phyloP scores from a whole-genome alignment of 768 basidiomycete species.

The Xerocomus spinulosus region DNA sequence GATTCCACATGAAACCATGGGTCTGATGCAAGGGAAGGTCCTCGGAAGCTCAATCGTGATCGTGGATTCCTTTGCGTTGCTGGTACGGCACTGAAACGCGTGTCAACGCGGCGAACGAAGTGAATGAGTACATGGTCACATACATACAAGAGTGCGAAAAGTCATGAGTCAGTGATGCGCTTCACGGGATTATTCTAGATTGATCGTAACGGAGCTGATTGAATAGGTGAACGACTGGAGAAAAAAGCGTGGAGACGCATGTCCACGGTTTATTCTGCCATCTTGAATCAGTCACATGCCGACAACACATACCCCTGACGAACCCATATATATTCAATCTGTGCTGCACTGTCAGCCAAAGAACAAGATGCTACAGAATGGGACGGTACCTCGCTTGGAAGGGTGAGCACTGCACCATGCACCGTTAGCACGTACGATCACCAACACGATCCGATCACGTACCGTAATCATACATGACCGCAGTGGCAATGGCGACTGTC shows the following conservation, averaged over 20 bases:
- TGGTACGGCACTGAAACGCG: conserved; percentile 98
- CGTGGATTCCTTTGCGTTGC: conserved; percentile 95
- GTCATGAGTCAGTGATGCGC: conserved; percentile 37
- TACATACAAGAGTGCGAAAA: conserved; percentile 79
- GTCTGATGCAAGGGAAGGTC: conserved; percentile 97
- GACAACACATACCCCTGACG: not conserved
- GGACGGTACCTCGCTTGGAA: conserved; percentile 7
- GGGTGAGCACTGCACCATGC: conserved; percentile 4
- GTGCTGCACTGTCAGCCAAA: not conserved
- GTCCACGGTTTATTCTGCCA: conserved; percentile 7
- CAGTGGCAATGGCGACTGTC: conserved; percentile 6
- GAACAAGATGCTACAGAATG: not conserved
- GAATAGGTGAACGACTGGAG: too few relatives aligned
- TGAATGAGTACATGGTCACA: conserved; percentile 98
- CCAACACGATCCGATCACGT: not conserved
- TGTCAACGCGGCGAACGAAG: conserved; percentile 93
- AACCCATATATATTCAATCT: conserved; percentile 17
- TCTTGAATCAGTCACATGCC: not conserved
- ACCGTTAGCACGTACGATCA: not conserved
- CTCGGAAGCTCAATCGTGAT: conserved; percentile 73
- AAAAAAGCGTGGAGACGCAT: conserved; percentile 7
- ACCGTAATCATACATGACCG: conserved; percentile 9
- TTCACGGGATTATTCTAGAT: too few relatives aligned
- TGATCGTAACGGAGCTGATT: too few relatives aligned
- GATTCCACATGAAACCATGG: conserved; percentile 98